Conservation (phyloP, 768 basidiomycete genomes). For the Pleurotus salmoneostramineus region DNA sequence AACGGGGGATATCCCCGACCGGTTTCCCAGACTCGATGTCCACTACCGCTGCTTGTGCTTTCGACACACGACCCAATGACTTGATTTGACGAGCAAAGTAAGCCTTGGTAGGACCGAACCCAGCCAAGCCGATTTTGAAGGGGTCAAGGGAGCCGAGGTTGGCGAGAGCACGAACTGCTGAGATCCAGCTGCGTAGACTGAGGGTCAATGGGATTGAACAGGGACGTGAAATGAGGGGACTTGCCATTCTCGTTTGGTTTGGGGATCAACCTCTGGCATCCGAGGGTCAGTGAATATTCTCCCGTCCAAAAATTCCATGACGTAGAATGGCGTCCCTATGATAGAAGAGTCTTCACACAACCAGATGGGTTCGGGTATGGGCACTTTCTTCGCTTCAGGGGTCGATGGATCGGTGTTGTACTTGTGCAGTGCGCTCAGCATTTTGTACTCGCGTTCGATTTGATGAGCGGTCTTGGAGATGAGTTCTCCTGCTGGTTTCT, state of each 20-base stretch:
- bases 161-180: constrained; percentile 68
- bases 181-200: constrained; percentile 58
- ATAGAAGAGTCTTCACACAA: constrained; percentile 77
- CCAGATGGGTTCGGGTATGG: constrained; percentile 80
- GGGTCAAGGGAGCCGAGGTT: constrained; percentile 65
- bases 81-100: constrained; percentile 96
- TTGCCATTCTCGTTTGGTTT: constrained; percentile 70
- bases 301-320: constrained; percentile 95
- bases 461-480: constrained; percentile 92
- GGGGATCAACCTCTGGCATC: constrained; percentile 63
- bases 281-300: constrained; percentile 87
- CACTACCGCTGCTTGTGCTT: constrained; percentile 65
- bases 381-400: constrained; percentile 51
- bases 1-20: constrained; percentile 72
- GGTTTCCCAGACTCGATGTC: constrained; percentile 60
- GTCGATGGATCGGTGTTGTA: constrained; percentile 64
- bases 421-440: constrained; percentile 71
- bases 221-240: constrained; percentile 15
- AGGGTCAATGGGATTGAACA: background rate
- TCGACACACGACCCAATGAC: constrained; percentile 77
- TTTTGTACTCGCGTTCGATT: constrained; percentile 88
- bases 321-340: constrained; percentile 89
- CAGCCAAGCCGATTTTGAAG: constrained; percentile 57
- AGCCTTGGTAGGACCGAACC: constrained; percentile 68
- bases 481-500: constrained; percentile 87